Evolutionary conservation across 2,329 filamentous ascomycete species (phyloP).

Genomic region (Coniochaeta sp.): DNA sequence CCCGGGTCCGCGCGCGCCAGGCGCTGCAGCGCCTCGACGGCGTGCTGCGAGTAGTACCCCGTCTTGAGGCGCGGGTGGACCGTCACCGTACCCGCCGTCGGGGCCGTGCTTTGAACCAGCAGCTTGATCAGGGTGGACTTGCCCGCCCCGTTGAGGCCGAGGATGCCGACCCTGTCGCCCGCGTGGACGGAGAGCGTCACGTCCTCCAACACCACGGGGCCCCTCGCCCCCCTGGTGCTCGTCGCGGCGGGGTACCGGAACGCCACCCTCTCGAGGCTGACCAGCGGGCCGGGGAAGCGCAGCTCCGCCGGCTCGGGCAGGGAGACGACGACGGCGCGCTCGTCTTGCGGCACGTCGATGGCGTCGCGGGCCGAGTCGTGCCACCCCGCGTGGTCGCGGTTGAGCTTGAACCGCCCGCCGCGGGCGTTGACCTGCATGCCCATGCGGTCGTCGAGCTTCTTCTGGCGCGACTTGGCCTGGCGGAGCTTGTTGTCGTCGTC

Average conservation of each 20-base stretch:
- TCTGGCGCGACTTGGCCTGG: slow-evolving; percentile 78
- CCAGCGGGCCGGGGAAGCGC: slow-evolving; percentile 65
- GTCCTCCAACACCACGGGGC: slow-evolving; percentile 47
- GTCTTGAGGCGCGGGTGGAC: slow-evolving; percentile 63
- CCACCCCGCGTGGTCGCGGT: slow-evolving; percentile 61
- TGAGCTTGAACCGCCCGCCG: slow-evolving; percentile 74
- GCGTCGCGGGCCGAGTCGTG: slow-evolving; percentile 53
- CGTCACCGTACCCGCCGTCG: slow-evolving; percentile 54
- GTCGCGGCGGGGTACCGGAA: slow-evolving; percentile 50
- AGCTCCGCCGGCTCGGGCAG: slow-evolving; percentile 61
- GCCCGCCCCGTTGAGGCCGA: slow-evolving; percentile 74
- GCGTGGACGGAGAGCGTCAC: slow-evolving; percentile 63
- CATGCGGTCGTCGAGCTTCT: slow-evolving; percentile 76
- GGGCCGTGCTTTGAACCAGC: slow-evolving; percentile 52
- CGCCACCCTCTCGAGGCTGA: slow-evolving; percentile 62
- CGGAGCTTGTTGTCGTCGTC: slow-evolving; percentile 80
- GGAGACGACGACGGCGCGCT: slow-evolving; percentile 47
- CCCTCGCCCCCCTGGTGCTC: slow-evolving; percentile 15
- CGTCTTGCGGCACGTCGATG: slow-evolving; percentile 63
- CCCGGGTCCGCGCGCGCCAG: slow-evolving; percentile 37
- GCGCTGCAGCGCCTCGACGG: slow-evolving; percentile 60
- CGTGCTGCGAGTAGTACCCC: slow-evolving; percentile 75
- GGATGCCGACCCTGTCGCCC: slow-evolving; percentile 67
- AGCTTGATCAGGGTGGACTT: slow-evolving; percentile 74
- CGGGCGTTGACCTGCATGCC: slow-evolving; percentile 66